Conservation (phyloP, 306 rosid species). For the Cicer bijugum region DNA sequence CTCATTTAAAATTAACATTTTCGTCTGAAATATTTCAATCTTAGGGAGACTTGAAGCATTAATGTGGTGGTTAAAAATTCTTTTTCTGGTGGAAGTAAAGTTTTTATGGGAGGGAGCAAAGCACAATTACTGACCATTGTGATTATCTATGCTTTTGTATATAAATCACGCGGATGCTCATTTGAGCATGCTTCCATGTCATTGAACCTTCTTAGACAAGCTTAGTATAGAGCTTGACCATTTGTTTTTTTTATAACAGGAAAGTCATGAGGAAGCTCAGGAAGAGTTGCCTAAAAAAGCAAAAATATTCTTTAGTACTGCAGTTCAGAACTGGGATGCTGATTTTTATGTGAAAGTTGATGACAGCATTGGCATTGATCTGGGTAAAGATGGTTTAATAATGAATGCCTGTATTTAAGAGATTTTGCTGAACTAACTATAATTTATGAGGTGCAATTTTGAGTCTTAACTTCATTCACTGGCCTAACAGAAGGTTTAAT, state of each 20-base stretch:
- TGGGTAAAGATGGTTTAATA: slow-evolving; percentile 59
- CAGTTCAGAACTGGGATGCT: slow-evolving; percentile 97
- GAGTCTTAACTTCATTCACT: slow-evolving; percentile 43
- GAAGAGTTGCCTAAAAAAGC: slow-evolving; percentile 92
- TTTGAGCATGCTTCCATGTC: slow-evolving; percentile 35
- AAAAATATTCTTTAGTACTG: slow-evolving; percentile 86
- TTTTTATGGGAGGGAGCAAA: not conserved
- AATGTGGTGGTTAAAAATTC: slow-evolving; percentile 15
- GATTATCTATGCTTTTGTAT: slow-evolving; percentile 11
- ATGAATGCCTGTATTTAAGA: slow-evolving; percentile 28
- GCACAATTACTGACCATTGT: slow-evolving; percentile 16
- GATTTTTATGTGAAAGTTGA: slow-evolving; percentile 95
- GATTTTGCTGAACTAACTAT: slow-evolving; percentile 22
- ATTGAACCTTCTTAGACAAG: slow-evolving; percentile 22
- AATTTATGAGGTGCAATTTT: slow-evolving; percentile 13
- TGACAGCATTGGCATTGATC: slow-evolving; percentile 79
- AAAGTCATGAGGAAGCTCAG: slow-evolving; percentile 98
- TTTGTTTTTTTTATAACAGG: slow-evolving; percentile 60
- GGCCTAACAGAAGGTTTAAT: slow-evolving; percentile 77
- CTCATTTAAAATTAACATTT: not conserved
- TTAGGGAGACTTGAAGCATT: slow-evolving; percentile 31
- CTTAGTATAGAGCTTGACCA: slow-evolving; percentile 39
- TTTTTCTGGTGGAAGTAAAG: not conserved
- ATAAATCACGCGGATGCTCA: slow-evolving; percentile 30
- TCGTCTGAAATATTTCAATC: slow-evolving; percentile 23